A percentile compares a stretch with the other conserved stretches of the same genome.
phyloP scores from a whole-genome alignment of 257 asterid species.

The Gynochthodes officinalis region DNA sequence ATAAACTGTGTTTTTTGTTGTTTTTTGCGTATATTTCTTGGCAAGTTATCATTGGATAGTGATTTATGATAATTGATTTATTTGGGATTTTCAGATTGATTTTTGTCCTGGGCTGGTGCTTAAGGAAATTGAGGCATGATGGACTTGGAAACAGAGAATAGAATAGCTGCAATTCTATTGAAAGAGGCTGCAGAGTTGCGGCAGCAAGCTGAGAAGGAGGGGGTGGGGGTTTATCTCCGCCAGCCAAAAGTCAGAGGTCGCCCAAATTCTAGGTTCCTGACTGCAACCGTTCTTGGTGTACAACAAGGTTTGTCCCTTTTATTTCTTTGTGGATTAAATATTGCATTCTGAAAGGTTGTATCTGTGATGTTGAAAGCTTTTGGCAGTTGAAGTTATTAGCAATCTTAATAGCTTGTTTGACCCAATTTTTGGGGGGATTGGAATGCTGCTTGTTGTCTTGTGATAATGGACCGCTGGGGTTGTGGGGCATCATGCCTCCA shows the following conservation, averaged over 20 bases:
- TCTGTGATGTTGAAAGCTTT: neutral
- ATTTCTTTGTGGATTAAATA: neutral
- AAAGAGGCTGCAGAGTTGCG: constrained; percentile 93
- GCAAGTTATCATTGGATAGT: neutral
- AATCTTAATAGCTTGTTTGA: neutral
- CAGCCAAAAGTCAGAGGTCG: constrained; percentile 61
- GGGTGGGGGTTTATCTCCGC: constrained; percentile 77
- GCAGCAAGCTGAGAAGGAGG: constrained; percentile 77
- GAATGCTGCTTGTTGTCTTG: neutral
- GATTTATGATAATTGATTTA: neutral
- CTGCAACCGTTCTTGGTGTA: constrained; percentile 92
- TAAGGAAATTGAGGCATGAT: constrained; percentile 25
- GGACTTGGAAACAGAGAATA: constrained; percentile 90
- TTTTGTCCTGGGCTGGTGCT: neutral
- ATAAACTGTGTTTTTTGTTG: neutral
- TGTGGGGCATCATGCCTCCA: neutral
- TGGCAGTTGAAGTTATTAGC: neutral
- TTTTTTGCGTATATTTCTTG: neutral
- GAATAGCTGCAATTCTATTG: constrained; percentile 77
- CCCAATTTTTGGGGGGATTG: neutral
- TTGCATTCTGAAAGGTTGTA: neutral
- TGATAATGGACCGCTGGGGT: neutral
- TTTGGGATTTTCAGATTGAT: neutral
- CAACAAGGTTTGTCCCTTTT: constrained; percentile 65
- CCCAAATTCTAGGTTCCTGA: constrained; percentile 90